Conservation (phyloP, 176 grass and related monocot genomes). For the Chrysopogon serrulatus region DNA sequence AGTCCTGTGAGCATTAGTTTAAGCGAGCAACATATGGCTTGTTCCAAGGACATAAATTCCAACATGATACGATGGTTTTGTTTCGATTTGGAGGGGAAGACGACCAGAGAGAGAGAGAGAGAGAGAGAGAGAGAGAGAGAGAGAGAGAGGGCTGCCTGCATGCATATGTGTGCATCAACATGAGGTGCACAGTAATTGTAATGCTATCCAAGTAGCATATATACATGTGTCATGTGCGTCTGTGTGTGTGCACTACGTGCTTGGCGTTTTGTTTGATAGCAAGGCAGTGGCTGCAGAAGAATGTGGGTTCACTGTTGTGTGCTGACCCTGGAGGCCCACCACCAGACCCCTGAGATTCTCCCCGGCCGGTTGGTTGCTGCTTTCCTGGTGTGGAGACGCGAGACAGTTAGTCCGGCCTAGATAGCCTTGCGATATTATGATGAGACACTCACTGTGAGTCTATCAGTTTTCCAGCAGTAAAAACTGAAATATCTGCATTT, state of each 20-base stretch:
- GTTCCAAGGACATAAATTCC: slow-evolving; percentile 58
- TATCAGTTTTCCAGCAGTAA: slow-evolving; percentile 4
- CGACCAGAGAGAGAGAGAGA: not conserved
- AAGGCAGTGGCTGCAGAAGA: slow-evolving; percentile 30
- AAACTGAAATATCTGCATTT: not conserved
- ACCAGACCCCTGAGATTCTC: slow-evolving; percentile 34
- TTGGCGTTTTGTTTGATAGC: slow-evolving; percentile 23
- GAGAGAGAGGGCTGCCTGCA: too few species aligned
- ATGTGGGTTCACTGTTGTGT: slow-evolving; percentile 27
- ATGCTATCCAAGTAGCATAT: not conserved
- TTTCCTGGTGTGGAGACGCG: slow-evolving; percentile 20
- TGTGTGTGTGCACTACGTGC: not conserved
- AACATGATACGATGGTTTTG: slow-evolving; percentile 43
- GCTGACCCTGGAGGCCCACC: not conserved
- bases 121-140: not conserved
- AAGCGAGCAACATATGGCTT: not conserved
- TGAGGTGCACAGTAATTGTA: slow-evolving; percentile 10
- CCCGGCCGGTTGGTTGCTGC: slow-evolving; percentile 12
- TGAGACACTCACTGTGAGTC: not conserved
- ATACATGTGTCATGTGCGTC: slow-evolving; percentile 1
- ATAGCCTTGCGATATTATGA: not conserved
- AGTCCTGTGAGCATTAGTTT: slow-evolving; percentile 16
- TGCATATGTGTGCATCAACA: not conserved
- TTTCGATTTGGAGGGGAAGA: not conserved
- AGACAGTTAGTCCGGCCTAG: not conserved